Percentiles rank a stretch among this genome's conserved stretches.
phyloP scores from a whole-genome alignment of 2,329 filamentous ascomycete species.

The Aureobasidium sp. region DNA sequence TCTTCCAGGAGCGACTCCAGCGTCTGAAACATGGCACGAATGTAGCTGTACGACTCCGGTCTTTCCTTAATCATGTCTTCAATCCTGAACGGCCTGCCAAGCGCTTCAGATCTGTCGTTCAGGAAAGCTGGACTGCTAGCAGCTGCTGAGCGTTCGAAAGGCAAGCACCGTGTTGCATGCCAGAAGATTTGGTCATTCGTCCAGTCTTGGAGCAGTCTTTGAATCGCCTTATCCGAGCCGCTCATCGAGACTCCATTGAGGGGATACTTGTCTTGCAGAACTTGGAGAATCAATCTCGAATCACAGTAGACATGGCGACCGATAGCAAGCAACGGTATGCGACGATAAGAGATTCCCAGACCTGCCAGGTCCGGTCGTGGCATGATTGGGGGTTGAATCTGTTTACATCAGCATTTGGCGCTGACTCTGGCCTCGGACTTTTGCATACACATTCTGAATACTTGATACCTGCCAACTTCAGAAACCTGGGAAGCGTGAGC shows the following conservation, averaged over 20 bases:
- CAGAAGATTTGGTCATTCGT: constrained; percentile 51
- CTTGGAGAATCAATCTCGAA: constrained; percentile 57
- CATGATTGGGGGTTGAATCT: constrained; percentile 51
- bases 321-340: constrained; percentile 59
- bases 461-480: constrained; percentile 54
- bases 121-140: constrained; percentile 50
- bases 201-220: constrained; percentile 48
- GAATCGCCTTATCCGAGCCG: constrained; percentile 35
- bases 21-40: constrained; percentile 46
- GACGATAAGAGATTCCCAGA: constrained; percentile 57
- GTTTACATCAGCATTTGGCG: background rate
- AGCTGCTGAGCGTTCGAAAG: constrained; percentile 40
- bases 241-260: constrained; percentile 22
- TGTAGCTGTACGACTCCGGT: constrained; percentile 48
- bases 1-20: constrained; percentile 57
- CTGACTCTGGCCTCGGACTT: background rate
- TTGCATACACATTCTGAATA: constrained; percentile 54
- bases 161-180: constrained; percentile 46
- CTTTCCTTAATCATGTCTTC: constrained; percentile 35
- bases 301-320: constrained; percentile 61
- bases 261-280: constrained; percentile 45
- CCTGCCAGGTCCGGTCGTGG: constrained; percentile 56
- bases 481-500: constrained; percentile 34
- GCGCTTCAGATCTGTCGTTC: constrained; percentile 44
- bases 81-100: constrained; percentile 35